phyloP scores from a whole-genome alignment of 495 filamentous ascomycete species.

The Penicillium maclennaniae region DNA sequence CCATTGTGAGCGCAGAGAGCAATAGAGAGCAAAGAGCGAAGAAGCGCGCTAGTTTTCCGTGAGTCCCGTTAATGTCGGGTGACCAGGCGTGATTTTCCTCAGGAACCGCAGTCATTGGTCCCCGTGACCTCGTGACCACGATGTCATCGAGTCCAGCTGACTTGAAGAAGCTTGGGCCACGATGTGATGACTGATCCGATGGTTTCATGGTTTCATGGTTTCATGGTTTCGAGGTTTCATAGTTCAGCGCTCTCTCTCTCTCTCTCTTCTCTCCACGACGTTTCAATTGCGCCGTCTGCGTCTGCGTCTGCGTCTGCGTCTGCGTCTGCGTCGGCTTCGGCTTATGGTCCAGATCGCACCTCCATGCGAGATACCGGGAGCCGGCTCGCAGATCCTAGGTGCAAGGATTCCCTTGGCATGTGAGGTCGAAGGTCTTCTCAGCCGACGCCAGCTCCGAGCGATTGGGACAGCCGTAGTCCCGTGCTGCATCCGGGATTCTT shows the following conservation, averaged over 20 bases:
- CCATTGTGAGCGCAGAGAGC: background rate
- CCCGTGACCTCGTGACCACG: slow-evolving; percentile 17
- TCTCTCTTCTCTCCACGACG: too few relatives aligned
- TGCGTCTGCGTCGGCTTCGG: too few relatives aligned
- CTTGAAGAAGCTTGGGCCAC: slow-evolving; percentile 23
- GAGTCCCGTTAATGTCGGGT: slow-evolving; percentile 17
- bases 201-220: background rate
- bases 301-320: too few relatives aligned
- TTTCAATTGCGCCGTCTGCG: background rate
- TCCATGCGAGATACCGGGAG: slow-evolving; percentile 25
- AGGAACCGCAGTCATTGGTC: slow-evolving; percentile 18
- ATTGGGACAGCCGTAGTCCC: slow-evolving; percentile 17
- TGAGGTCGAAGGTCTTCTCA: slow-evolving; percentile 12
- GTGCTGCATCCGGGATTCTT: background rate
- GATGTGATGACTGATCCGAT: background rate
- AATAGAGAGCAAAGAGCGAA: background rate
- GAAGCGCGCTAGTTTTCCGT: slow-evolving; percentile 15
- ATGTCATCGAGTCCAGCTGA: slow-evolving; percentile 30
- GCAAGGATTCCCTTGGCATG: slow-evolving; percentile 28
- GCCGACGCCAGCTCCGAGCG: slow-evolving; percentile 19
- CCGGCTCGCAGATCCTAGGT: slow-evolving; percentile 4
- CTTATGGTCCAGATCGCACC: too few relatives aligned
- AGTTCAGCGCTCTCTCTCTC: too few relatives aligned
- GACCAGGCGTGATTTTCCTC: slow-evolving; percentile 20
- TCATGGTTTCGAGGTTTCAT: background rate